Base-by-base conservation (phyloP, 192 early-diverging fungal species). In the Coemansia sp. region DNA sequence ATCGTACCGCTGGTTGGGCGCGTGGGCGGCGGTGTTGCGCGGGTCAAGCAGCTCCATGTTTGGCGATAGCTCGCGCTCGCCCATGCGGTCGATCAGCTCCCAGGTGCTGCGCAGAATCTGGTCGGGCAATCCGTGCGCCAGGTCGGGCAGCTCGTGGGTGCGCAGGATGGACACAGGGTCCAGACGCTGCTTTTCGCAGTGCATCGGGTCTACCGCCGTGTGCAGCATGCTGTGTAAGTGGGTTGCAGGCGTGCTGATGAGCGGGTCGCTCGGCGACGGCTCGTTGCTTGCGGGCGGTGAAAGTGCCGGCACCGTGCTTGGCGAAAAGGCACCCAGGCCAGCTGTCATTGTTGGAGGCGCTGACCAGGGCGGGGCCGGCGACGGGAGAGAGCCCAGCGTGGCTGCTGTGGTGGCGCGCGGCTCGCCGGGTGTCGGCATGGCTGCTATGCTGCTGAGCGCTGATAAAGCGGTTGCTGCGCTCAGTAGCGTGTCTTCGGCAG, bases 161-260 rank as follows among this genome's bases (percentile, higher is more conserved):
- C 48, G 46, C 6, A 72, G 58, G 0, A 66, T 43, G 9, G 50
- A 57, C 54, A 72, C 44, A 2, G 70, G 70, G 27, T 72, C 53
- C 10, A 72, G 50, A 26, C 17, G 30, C 24, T 18, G 32, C 2
- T 8, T 30, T 19, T 20, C 30, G 32, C 27, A 36, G 30, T 24
- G 9, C 19, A 19, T n/a, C n/a, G 1, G 32, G 3, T 20, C 25
- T 33, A 18, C 15, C 35, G 24, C 4, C 23, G 32, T 26, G 18
- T 11, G 18, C 11, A 0, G 33, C 27, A 3, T 40, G n/a, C 3
- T 14, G n/a, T 27, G 34, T 23, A 41, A 35, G 25, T 5, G 42
- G 18, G 32, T 29, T 50, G 17, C 37, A 5, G 59, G 58, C 37
- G 58, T 56, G 29, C 34, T 39, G 4, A 53, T 20, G 20, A 45